Evolutionary conservation across 176 grass and related monocot genomes (phyloP).

Genomic region (Zea luxurians): DNA sequence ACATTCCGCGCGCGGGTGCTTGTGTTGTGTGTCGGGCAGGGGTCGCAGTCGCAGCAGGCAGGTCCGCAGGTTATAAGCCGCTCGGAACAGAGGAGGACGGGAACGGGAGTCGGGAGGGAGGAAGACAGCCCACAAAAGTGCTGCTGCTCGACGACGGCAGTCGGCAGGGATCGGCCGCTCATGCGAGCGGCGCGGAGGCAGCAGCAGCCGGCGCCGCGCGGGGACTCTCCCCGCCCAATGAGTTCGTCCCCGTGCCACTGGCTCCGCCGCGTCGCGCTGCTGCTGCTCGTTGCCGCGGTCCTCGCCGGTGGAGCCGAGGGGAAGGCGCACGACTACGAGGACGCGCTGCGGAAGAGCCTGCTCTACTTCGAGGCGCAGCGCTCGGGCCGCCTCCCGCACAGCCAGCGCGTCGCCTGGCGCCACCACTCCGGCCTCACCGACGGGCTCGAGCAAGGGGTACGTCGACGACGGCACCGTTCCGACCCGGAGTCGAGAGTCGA

Average conservation of each 20-base stretch:
- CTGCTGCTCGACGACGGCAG: no score
- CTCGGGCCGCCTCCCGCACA: slow-evolving; percentile 78
- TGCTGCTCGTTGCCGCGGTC: background rate
- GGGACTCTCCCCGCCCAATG: slow-evolving; percentile 11
- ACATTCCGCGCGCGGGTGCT: slow-evolving; percentile 18
- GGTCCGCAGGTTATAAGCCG: background rate
- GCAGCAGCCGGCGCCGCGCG: background rate
- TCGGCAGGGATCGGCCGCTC: background rate
- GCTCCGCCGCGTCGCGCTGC: background rate
- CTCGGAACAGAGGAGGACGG: background rate
- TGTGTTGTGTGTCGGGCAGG: background rate
- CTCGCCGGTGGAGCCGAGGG: background rate
- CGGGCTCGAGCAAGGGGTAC: slow-evolving; percentile 81
- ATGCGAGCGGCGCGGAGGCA: slow-evolving; percentile 42
- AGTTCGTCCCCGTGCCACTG: background rate
- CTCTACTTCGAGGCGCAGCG: slow-evolving; percentile 98
- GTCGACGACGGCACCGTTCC: background rate
- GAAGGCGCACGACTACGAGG: slow-evolving; percentile 61
- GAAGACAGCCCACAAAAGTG: background rate
- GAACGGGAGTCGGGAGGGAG: background rate
- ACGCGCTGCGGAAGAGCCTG: slow-evolving; percentile 80
- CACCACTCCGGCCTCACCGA: slow-evolving; percentile 94
- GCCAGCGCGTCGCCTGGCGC: slow-evolving; percentile 80
- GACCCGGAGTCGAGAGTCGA: no score
- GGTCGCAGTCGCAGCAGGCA: background rate